Evolutionary conservation across 2,329 filamentous ascomycete genomes (phyloP).

Genomic region (Allantophomopsis cytisporea): DNA sequence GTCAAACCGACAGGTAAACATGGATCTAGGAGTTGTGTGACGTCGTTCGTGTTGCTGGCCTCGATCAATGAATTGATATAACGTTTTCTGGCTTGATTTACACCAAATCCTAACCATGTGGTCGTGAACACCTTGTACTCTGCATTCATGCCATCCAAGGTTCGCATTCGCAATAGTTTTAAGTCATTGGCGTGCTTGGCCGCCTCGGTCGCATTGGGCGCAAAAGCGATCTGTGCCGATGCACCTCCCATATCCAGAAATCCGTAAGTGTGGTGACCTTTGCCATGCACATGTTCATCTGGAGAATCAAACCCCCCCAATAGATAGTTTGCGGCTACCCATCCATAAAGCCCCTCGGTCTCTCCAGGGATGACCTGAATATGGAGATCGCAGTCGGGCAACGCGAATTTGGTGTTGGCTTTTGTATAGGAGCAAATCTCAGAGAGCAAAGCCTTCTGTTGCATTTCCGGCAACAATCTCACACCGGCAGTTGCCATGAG

Average conservation of each 20-base stretch:
- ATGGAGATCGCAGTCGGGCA: slow-evolving; percentile 82
- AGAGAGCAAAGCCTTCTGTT: slow-evolving; percentile 60
- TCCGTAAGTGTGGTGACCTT: slow-evolving; percentile 86
- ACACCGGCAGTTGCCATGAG: slow-evolving; percentile 93
- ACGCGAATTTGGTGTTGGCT: slow-evolving; percentile 61
- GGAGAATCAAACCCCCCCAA: slow-evolving; percentile 80
- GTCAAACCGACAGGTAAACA: slow-evolving; percentile 72
- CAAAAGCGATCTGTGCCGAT: slow-evolving; percentile 95
- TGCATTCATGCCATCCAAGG: slow-evolving; percentile 58
- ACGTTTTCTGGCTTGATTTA: slow-evolving; percentile 76
- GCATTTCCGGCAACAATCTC: slow-evolving; percentile 62
- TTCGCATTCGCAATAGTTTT: slow-evolving; percentile 74
- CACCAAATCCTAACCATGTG: slow-evolving; percentile 96
- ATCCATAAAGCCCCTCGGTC: slow-evolving; percentile 91
- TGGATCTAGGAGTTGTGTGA: slow-evolving; percentile 70
- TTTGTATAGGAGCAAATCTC: slow-evolving; percentile 76
- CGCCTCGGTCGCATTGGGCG: slow-evolving; percentile 82
- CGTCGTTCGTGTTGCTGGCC: slow-evolving; percentile 41
- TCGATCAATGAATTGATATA: slow-evolving; percentile 71
- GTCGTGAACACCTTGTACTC: slow-evolving; percentile 92
- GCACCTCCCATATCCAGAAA: slow-evolving; percentile 98
- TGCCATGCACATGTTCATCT: slow-evolving; percentile 63
- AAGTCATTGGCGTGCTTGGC: slow-evolving; percentile 82
- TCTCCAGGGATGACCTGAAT: slow-evolving; percentile 92
- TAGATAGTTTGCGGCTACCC: slow-evolving; percentile 94